Evolutionary conservation across 768 basidiomycete species (phyloP), one percentile per base, ranked within the genome.

Genomic region (Daedalea quercina): DNA sequence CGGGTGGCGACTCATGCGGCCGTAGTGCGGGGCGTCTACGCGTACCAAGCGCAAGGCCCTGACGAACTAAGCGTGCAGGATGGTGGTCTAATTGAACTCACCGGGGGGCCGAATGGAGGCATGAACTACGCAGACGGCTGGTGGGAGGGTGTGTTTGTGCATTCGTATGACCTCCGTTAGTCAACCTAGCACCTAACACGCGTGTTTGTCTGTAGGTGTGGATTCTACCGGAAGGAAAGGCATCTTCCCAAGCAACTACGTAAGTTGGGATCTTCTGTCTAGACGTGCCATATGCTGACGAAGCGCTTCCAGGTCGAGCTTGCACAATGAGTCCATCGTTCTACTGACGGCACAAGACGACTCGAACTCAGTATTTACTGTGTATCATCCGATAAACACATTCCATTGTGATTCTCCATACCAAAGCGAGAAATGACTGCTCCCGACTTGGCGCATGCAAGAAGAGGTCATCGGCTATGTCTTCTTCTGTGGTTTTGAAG

Each of bases 171-270:
- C 37, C 19, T 15, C 6, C 17, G 19, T 40, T 40, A 17, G 37
- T 19, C 15, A 17, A 6, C 7, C 37, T 53, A 35, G 23, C 13
- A 6, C 7, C 37, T 53, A 35, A 31, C 13, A 44, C 25, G 59
- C 42, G 60, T 61, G 64, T 58, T 56, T 22, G 60, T 64, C 58
- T 57, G 44, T 65, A 89, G 87, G 87, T 51, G 72, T 80, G 56
- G 78, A 82, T 58, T 67, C 71, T 47, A 65, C 68, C 52, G 84
- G 87, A 50, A 72, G 66, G 65, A 88, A 80, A 67, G 89, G 89
- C 4, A 89, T 91, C 61, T 92, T 92, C 71, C 90, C 90, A 24
- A 89, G 85, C 68, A 90, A 89, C 70, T 91, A 91, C 75, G 90
- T 91, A 69, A 68, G 88, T 19, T 12, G 6, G n/a, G 6, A 3